A percentile compares a stretch with the other conserved stretches of the same genome.
phyloP scores from a whole-genome alignment of 257 asterid genomes.

The Leonotis leonurus region DNA sequence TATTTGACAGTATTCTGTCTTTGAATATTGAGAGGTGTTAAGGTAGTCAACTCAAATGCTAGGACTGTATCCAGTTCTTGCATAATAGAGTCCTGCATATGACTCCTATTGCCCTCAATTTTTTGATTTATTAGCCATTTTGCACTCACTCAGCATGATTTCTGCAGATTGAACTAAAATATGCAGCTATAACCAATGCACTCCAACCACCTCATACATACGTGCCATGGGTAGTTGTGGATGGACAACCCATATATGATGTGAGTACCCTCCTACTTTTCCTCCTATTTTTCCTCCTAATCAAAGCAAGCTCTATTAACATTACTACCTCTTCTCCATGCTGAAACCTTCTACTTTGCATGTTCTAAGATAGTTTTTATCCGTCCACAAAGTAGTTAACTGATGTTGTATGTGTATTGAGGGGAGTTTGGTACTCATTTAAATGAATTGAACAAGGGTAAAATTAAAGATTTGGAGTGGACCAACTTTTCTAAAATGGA shows the following conservation, averaged over 20 bases:
- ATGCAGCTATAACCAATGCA: conserved; percentile 63
- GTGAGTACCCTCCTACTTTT: conserved; percentile 39
- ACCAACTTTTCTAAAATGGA: too few relatives aligned
- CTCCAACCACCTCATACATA: conserved; percentile 84
- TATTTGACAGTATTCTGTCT: background rate
- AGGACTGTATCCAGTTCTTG: conserved; percentile 1
- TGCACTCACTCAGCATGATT: background rate
- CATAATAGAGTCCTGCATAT: background rate
- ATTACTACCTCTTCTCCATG: conserved; percentile 3
- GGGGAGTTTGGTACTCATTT: too few relatives aligned
- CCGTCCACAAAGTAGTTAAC: too few relatives aligned
- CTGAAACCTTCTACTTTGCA: background rate
- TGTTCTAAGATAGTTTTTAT: background rate
- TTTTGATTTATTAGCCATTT: background rate
- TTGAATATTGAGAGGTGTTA: background rate
- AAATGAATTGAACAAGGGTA: too few relatives aligned
- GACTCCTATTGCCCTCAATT: background rate
- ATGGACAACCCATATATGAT: conserved; percentile 81
- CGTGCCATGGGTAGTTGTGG: conserved; percentile 90
- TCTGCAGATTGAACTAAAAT: conserved; percentile 64
- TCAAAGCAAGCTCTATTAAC: background rate
- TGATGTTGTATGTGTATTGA: too few relatives aligned
- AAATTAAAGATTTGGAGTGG: too few relatives aligned
- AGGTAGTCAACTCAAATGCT: background rate
- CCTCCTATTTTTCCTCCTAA: background rate